phyloP scores from a whole-genome alignment of 2,329 filamentous ascomycete genomes.

The Drechslera avenae region DNA sequence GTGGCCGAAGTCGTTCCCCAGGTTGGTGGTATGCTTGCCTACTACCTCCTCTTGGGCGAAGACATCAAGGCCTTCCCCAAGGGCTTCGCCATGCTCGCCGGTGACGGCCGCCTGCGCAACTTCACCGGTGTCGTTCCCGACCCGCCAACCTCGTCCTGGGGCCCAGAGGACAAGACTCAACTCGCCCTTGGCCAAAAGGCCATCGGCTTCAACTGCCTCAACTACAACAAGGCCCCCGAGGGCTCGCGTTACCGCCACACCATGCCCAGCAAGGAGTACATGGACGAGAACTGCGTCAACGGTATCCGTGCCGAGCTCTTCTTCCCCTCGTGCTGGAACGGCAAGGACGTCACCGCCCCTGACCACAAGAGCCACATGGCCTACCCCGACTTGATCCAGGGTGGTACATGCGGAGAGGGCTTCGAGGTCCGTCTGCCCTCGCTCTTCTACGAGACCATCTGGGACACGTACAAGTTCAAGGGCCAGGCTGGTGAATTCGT shows the following conservation, averaged over 20 bases:
- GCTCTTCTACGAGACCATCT: conserved; percentile 66
- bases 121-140: conserved; percentile 64
- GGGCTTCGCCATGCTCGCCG: conserved; percentile 73
- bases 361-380: conserved; percentile 69
- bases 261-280: conserved; percentile 76
- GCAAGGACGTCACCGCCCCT: conserved; percentile 59
- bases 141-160: conserved; percentile 74
- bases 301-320: conserved; percentile 75
- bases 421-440: conserved; percentile 63
- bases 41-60: conserved; percentile 80
- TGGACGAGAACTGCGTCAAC: conserved; percentile 81
- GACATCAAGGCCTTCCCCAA: conserved; percentile 73
- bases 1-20: conserved; percentile 69
- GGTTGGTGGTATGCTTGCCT: conserved; percentile 58
- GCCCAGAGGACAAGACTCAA: conserved; percentile 67
- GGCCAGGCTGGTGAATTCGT: conserved; percentile 64
- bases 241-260: conserved; percentile 79
- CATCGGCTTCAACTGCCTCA: conserved; percentile 91
- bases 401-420: conserved; percentile 60
- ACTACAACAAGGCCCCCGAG: conserved; percentile 73
- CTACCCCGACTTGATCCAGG: conserved; percentile 61
- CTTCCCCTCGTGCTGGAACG: conserved; percentile 79
- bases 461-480: conserved; percentile 58
- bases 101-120: conserved; percentile 64
- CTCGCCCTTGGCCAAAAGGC: conserved; percentile 75